Evolutionary conservation across 2,329 filamentous ascomycete genomes (phyloP), one percentile per base, ranked within the genome.

Genomic region (Sclerotinia glacialis): DNA sequence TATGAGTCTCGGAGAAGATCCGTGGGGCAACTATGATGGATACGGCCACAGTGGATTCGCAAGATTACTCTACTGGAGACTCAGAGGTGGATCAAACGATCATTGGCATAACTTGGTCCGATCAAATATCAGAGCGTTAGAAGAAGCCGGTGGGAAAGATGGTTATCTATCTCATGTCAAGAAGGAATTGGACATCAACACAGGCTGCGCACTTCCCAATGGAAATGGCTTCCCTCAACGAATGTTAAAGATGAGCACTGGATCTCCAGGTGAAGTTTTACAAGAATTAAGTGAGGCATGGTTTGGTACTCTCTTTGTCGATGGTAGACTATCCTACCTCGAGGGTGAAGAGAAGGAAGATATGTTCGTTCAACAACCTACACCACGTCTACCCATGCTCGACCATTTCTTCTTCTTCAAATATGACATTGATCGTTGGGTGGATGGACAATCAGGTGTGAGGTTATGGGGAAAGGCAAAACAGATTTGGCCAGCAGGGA

Each of bases 361-460:
- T 14, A 65, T 65, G 63, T 65, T 65, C 31, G 54, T 65, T 21
- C 63, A 65, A 49, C 54, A 60, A 21, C 54, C 54, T 14, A 46
- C 34, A 50, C 54, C 44, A 9, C 54, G 63, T 21, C 31, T 65
- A 26, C 63, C 63, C 12, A 65, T 49, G 47, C 54, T 65, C n/a
- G 56, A 60, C 3, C 34, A 65, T 42, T 65, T 65, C 46, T 60
- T 60, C 31, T 65, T 65, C 14, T 60, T 65, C 34, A 65, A 60
- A 60, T 60, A 65, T 12, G 63, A 65, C 16, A 65, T 65, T 6
- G 63, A 65, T 31, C 63, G 63, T 14, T 65, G 63, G 63, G 44
- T 65, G 1, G 47, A 65, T 42, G 53, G 63, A 12, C 63, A 65
- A 42, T 65, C 53, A 6, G 63, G 63, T 40, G 46, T 58, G 14